A percentile compares a stretch with the other conserved stretches of the same genome.
These are phyloP conservation scores for Umbelopsis sp. DNA, from an alignment of 192 early-diverging fungal species.

Conservation along the genomic window DNA sequence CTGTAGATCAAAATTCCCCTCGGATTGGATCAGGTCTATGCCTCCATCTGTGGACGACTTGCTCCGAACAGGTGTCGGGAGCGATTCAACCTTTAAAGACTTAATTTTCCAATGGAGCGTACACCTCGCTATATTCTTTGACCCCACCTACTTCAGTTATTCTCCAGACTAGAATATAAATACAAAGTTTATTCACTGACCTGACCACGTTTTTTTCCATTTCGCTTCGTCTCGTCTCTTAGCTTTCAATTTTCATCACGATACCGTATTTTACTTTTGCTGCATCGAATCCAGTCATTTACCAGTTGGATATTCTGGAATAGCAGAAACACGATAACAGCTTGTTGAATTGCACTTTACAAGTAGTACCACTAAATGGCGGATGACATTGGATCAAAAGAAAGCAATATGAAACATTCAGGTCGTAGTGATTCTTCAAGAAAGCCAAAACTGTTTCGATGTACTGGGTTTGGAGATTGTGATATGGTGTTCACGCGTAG, in stretches of 20 bases:
- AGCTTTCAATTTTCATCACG: background rate
- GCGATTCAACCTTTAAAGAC: background rate
- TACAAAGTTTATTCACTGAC: background rate
- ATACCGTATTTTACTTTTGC: background rate
- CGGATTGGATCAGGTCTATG: background rate
- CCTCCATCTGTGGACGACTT: background rate
- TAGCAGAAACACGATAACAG: background rate
- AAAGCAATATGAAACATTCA: background rate
- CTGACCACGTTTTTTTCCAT: background rate
- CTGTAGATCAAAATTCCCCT: background rate
- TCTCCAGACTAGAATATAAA: constrained; percentile 1
- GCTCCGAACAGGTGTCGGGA: constrained; percentile 9
- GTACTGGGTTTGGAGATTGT: constrained; percentile 25
- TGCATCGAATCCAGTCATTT: background rate
- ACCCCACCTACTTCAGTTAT: background rate
- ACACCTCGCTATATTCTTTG: constrained; percentile 12
- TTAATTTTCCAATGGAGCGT: background rate
- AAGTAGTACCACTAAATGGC: background rate
- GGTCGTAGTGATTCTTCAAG: background rate
- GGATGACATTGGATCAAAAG: background rate
- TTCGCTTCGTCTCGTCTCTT: background rate
- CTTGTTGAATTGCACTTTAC: background rate
- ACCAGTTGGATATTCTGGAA: background rate
- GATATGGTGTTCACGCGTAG: constrained; percentile 31
- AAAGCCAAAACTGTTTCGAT: constrained; percentile 25